Evolutionary conservation across 2,329 filamentous ascomycete genomes (phyloP), one percentile per base, ranked within the genome.

Genomic region (Claviceps humidiphila): DNA sequence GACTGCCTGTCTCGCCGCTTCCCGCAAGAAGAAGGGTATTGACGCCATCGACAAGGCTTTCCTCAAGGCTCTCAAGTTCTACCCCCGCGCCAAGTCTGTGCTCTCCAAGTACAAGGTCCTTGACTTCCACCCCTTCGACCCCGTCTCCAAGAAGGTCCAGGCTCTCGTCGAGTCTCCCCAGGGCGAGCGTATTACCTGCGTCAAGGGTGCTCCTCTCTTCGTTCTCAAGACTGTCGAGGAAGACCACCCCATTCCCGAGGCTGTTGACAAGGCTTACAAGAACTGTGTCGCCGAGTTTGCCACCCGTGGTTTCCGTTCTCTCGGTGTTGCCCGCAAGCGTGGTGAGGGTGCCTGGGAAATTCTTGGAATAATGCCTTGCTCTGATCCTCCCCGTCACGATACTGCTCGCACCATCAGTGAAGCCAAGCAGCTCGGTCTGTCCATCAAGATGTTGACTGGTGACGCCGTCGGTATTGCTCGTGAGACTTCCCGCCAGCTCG

Each of bases 41-140:
- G 89, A 95, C 66, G 87, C 89, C 60, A 95, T 95, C 61, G 89
- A 95, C 78, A 93, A 91, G 77, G 89, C 88, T 66, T 95, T 95
- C 77, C 77, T 95, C 60, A 94, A 93, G 75, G 80, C 85, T 22
- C 81, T 95, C 57, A 81, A 81, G 66, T 84, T 76, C 73, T 95
- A 94, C 68, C 89, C 89, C 57, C 80, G 81, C 57, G 88, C 87
- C 71, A 94, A 93, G 78, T 70, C 74, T 56, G 83, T 86, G 51
- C 80, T 95, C 51, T 80, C 80, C 72, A 87, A 88, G 74, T 94
- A 91, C 79, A 85, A 84, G 71, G 85, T 90, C 55, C 71, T 91
- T 59, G 81, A 90, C 45, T 95, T 94, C 76, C 79, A 81, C 69
- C 89, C 89, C 58, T 95, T 95, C 70, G 89, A 95, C 67, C 89